Evolutionary conservation across 768 basidiomycete species (phyloP).

Genomic region (Xerocomus potaroensis): DNA sequence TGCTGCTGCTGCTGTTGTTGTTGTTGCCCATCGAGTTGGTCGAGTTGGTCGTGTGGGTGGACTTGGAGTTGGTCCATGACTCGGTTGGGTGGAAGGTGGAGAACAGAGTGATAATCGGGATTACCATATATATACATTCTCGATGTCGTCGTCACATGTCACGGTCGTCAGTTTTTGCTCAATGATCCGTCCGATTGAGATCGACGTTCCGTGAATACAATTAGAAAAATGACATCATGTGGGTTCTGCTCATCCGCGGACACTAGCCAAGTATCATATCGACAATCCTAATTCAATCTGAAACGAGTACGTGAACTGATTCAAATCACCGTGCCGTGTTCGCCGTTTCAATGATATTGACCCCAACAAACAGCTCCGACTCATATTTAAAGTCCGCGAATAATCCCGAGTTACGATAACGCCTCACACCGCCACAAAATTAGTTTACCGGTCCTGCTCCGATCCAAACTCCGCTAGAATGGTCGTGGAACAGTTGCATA

Average conservation of each 20-base stretch:
- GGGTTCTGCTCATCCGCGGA: background rate
- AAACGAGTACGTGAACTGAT: too few relatives aligned
- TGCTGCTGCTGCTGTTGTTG: background rate
- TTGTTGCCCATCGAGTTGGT: background rate
- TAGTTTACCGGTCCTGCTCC: background rate
- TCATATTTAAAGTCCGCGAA: too few relatives aligned
- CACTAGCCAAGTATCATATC: too few relatives aligned
- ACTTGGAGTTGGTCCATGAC: too few relatives aligned
- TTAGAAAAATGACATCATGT: background rate
- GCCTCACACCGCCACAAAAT: background rate
- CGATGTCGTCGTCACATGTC: slow-evolving; percentile 17
- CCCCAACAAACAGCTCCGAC: too few relatives aligned
- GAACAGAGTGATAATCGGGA: slow-evolving; percentile 29
- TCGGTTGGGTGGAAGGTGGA: too few relatives aligned
- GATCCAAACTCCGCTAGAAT: slow-evolving; percentile 5
- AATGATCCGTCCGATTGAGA: slow-evolving; percentile 8
- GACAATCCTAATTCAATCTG: too few relatives aligned
- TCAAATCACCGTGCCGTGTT: background rate
- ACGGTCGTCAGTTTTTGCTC: background rate
- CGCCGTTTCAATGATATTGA: background rate
- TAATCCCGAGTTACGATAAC: too few relatives aligned
- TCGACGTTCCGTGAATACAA: slow-evolving; percentile 1
- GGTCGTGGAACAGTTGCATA: slow-evolving; percentile 14
- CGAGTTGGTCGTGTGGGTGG: too few relatives aligned
- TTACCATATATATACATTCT: slow-evolving; percentile 35